These are phyloP conservation scores for Pistacia integerrima DNA, from an alignment of 345 rosid species.

Conservation along the genomic window DNA sequence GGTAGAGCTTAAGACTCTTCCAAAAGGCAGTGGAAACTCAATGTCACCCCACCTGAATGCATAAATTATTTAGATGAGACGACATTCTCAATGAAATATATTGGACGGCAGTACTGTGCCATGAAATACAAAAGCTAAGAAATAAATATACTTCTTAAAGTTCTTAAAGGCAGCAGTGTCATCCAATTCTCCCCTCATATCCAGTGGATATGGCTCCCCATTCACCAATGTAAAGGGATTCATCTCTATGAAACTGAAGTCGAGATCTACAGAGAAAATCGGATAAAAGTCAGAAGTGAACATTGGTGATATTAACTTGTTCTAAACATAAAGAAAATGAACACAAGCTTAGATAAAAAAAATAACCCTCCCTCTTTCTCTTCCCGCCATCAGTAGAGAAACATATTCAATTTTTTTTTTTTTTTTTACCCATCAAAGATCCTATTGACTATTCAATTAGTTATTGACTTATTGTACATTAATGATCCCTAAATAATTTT, in stretches of 20 bases:
- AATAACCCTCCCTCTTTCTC: background rate
- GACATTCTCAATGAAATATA: background rate
- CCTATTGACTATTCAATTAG: background rate
- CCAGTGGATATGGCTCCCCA: constrained; percentile 92
- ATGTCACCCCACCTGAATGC: constrained; percentile 78
- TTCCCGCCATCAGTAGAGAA: background rate
- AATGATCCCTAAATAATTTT: constrained; percentile 6
- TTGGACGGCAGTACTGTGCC: background rate
- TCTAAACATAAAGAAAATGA: background rate
- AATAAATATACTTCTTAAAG: constrained; percentile 65
- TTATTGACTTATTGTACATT: background rate
- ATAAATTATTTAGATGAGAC: constrained; percentile 9
- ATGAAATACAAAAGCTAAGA: background rate
- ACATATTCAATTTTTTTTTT: background rate
- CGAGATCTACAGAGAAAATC: constrained; percentile 58
- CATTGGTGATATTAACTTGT: background rate
- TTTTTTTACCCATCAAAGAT: background rate
- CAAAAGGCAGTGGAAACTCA: constrained; percentile 93
- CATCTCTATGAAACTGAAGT: constrained; percentile 91
- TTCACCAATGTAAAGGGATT: constrained; percentile 89
- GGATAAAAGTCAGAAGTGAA: constrained; percentile 1
- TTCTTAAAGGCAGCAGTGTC: constrained; percentile 98
- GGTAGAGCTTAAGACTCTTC: constrained; percentile 81
- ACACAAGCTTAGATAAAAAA: background rate
- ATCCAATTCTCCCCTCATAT: constrained; percentile 97